phyloP scores from a whole-genome alignment of 2,329 filamentous ascomycete genomes.

The Phyllosticta citribraziliensis region DNA sequence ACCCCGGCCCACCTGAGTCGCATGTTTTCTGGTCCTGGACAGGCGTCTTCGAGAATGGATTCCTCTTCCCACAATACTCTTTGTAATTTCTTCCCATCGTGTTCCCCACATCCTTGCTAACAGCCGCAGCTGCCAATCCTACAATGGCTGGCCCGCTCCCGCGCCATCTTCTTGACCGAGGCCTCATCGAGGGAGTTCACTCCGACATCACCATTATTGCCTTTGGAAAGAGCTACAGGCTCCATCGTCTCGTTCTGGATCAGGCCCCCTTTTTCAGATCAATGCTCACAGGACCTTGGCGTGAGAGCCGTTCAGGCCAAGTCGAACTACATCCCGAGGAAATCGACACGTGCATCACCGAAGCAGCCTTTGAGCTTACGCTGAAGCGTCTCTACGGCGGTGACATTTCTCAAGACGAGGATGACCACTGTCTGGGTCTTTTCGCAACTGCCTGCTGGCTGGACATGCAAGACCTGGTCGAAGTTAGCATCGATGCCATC shows the following conservation, averaged over 20 bases:
- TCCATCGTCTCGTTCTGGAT: slow-evolving; percentile 47
- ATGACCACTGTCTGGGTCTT: slow-evolving; percentile 42
- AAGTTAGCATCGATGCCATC: slow-evolving; percentile 44
- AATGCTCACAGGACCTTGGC: slow-evolving; percentile 46
- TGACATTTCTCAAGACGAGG: slow-evolving; percentile 37
- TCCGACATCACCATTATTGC: slow-evolving; percentile 46
- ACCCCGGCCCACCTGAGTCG: slow-evolving; percentile 35
- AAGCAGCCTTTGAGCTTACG: slow-evolving; percentile 44
- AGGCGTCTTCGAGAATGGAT: slow-evolving; percentile 28
- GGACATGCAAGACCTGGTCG: slow-evolving; percentile 47
- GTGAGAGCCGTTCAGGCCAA: slow-evolving; percentile 43
- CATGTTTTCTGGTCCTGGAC: slow-evolving; percentile 33
- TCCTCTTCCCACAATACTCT: slow-evolving; percentile 27
- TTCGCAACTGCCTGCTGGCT: slow-evolving; percentile 50
- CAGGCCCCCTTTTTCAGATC: slow-evolving; percentile 47
- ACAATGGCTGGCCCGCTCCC: slow-evolving; percentile 35
- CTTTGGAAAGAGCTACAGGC: slow-evolving; percentile 42
- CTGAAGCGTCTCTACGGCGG: slow-evolving; percentile 46
- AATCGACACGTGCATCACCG: slow-evolving; percentile 44
- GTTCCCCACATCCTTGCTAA: neutral
- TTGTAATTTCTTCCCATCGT: too few relatives aligned
- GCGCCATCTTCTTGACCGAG: slow-evolving; percentile 43
- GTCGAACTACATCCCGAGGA: slow-evolving; percentile 44
- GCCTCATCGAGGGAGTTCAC: slow-evolving; percentile 42
- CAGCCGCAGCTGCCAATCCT: neutral